A percentile compares a stretch with the other conserved stretches of the same genome.
phyloP scores from a whole-genome alignment of 805 yeast genomes.

The Pichia paraexigua region DNA sequence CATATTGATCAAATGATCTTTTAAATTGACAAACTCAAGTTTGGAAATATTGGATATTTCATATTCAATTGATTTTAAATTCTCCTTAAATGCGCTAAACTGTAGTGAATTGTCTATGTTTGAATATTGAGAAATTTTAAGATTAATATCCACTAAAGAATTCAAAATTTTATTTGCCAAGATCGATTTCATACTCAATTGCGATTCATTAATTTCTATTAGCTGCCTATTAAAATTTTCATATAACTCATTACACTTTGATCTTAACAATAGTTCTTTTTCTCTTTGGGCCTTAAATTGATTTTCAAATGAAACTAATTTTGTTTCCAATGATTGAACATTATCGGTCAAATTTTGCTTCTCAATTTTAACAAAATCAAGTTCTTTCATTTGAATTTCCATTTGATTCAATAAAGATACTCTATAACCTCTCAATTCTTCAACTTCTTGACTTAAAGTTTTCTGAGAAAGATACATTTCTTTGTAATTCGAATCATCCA shows the following conservation, averaged over 20 bases:
- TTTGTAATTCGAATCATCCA: constrained; percentile 54
- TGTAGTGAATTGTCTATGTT: neutral
- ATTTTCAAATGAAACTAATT: constrained; percentile 26
- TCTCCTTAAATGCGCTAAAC: neutral
- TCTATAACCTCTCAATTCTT: constrained; percentile 37
- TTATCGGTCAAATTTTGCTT: constrained; percentile 12
- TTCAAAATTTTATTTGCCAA: neutral
- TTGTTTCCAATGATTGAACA: constrained; percentile 22
- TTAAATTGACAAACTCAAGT: neutral
- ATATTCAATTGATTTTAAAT: neutral
- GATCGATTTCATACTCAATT: neutral
- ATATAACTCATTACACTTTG: neutral
- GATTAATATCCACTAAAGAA: neutral
- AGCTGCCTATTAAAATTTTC: constrained; percentile 1
- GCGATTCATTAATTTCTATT: neutral
- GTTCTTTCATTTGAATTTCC: constrained; percentile 10
- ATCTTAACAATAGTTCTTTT: constrained; percentile 10
- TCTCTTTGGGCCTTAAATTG: constrained; percentile 21
- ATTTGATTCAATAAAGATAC: constrained; percentile 26
- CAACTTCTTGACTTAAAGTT: constrained; percentile 41
- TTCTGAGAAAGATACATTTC: constrained; percentile 41
- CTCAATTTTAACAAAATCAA: constrained; percentile 17
- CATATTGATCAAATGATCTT: neutral
- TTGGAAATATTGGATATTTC: neutral
- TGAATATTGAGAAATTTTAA: neutral